These are phyloP conservation scores for Diplodia intermedia DNA, from an alignment of 2,329 filamentous ascomycete species.

Conservation along the genomic window DNA sequence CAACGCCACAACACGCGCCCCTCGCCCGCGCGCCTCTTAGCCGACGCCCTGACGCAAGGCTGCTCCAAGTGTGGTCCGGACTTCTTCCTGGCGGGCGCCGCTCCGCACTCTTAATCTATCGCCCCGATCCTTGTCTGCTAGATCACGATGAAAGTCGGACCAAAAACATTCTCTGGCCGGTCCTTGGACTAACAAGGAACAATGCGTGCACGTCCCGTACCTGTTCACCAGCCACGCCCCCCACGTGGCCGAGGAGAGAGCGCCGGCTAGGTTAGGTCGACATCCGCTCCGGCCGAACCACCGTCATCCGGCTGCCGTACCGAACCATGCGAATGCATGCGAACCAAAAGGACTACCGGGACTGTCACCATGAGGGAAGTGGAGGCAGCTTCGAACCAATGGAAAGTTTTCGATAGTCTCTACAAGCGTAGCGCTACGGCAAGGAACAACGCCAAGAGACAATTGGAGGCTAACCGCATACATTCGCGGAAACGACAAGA, in stretches of 20 bases:
- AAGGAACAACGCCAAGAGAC: neutral
- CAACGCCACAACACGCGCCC: neutral
- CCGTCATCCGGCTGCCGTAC: neutral
- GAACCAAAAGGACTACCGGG: neutral
- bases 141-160: neutral
- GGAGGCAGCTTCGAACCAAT: no score
- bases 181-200: neutral
- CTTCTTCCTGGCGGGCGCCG: neutral
- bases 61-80: neutral
- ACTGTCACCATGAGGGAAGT: neutral
- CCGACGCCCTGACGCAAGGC: neutral
- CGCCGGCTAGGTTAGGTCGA: neutral
- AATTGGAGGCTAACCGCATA: slow-evolving; percentile 9
- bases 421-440: slow-evolving; percentile 19
- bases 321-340: neutral
- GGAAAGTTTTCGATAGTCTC: slow-evolving; percentile 11
- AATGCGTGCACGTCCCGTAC: neutral
- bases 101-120: slow-evolving; percentile 1
- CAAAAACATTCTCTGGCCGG: neutral
- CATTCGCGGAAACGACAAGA: neutral
- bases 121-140: neutral
- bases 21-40: neutral
- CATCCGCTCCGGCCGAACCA: neutral
- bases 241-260: slow-evolving; percentile 8
- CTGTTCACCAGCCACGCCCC: slow-evolving; percentile 4